These are phyloP conservation scores for Nothophoma quercina DNA, from an alignment of 2,329 filamentous ascomycete species.

Conservation along the genomic window DNA sequence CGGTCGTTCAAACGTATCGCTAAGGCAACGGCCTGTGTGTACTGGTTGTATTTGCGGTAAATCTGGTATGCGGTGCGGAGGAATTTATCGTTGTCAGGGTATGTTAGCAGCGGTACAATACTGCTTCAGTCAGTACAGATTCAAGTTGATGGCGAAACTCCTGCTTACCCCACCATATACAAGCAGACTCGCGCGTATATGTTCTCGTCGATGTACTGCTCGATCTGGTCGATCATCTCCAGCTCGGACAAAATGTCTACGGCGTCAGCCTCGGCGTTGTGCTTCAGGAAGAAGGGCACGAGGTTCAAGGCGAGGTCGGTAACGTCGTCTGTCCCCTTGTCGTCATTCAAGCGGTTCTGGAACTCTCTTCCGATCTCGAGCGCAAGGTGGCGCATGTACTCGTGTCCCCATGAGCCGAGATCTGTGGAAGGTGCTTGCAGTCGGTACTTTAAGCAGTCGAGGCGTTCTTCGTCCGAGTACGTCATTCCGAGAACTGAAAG, in stretches of 20 bases:
- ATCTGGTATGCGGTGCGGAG: conserved; percentile 91
- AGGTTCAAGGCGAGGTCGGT: conserved; percentile 83
- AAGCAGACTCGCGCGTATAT: conserved; percentile 92
- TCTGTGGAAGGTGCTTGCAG: conserved; percentile 89
- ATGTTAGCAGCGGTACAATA: conserved; percentile 97
- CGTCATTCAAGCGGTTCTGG: conserved; percentile 82
- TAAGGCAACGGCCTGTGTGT: conserved; percentile 90
- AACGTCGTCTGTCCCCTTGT: conserved; percentile 83
- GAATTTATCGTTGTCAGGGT: conserved; percentile 96
- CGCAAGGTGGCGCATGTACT: conserved; percentile 95
- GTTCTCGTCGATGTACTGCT: conserved; percentile 89
- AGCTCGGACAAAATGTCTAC: conserved; percentile 97
- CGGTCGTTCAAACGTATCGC: conserved; percentile 92
- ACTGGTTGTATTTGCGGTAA: conserved; percentile 91
- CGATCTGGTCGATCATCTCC: conserved; percentile 93
- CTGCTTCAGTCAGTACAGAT: conserved; percentile 50
- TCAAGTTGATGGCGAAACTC: background rate
- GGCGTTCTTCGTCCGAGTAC: conserved; percentile 92
- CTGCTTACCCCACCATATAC: conserved; percentile 82
- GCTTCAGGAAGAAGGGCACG: conserved; percentile 93
- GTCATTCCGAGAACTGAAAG: conserved; percentile 99
- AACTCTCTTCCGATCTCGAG: conserved; percentile 96
- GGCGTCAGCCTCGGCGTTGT: conserved; percentile 97
- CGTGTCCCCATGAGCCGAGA: conserved; percentile 96
- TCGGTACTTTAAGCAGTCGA: conserved; percentile 96